phyloP scores from a whole-genome alignment of 2,329 filamentous ascomycete species.

The Fonsecaea pedrosoi region DNA sequence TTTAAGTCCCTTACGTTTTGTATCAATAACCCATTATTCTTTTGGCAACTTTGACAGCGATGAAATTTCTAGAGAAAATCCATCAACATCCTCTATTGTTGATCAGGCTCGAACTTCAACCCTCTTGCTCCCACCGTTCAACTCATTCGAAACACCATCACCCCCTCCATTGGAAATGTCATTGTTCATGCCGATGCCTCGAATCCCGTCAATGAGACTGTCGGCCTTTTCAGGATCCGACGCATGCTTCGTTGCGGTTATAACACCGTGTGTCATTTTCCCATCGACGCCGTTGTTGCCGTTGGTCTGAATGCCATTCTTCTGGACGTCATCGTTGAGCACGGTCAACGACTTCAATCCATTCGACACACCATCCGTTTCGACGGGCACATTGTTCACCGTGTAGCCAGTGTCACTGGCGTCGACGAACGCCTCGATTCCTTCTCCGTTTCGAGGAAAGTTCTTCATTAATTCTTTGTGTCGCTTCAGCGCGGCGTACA shows the following conservation, averaged over 20 bases:
- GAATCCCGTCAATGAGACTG: conserved; percentile 10
- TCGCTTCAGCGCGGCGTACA: conserved; percentile 64
- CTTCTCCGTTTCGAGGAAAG: conserved; percentile 69
- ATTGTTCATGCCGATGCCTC: conserved; percentile 9
- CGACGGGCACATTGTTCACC: conserved; percentile 46
- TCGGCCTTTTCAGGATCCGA: conserved; percentile 30
- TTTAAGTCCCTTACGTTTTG: too few species aligned
- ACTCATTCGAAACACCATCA: conserved; percentile 23
- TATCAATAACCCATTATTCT: too few species aligned
- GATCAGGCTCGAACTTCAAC: conserved; percentile 13
- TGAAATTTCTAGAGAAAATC: too few species aligned
- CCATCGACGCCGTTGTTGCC: conserved; percentile 18
- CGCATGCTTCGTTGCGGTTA: conserved; percentile 29
- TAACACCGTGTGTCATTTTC: conserved; percentile 26
- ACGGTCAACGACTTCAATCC: conserved; percentile 37
- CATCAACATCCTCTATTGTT: background rate
- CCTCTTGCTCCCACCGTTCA: conserved; percentile 27
- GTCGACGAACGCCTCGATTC: conserved; percentile 73
- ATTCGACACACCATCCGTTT: conserved; percentile 25
- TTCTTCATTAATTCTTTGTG: conserved; percentile 70
- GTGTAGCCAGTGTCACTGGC: conserved; percentile 70
- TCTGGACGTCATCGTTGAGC: conserved; percentile 34
- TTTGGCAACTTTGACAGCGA: too few species aligned
- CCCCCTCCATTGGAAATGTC: conserved; percentile 20
- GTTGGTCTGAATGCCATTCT: conserved; percentile 14